phyloP scores from a whole-genome alignment of 768 basidiomycete genomes.

The Xerocomellus amylosporus region DNA sequence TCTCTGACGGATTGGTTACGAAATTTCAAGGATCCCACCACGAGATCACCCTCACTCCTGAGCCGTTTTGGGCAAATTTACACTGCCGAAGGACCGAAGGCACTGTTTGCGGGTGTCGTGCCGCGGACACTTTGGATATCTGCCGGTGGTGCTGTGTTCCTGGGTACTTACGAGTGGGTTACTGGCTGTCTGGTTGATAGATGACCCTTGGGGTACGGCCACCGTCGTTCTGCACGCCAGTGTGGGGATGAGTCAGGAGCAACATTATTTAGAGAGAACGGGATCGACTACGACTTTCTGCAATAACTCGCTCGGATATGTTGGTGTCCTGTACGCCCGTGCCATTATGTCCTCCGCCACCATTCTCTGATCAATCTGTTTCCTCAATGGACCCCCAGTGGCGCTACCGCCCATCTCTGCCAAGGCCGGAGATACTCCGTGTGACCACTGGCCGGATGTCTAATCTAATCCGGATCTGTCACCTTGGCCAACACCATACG shows the following conservation, averaged over 20 bases:
- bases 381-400: not conserved
- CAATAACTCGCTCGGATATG: not conserved
- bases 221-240: not conserved
- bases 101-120: slow-evolving; percentile 82
- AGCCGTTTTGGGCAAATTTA: slow-evolving; percentile 67
- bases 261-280: not conserved
- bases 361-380: not conserved
- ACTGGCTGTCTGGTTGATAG: slow-evolving; percentile 46
- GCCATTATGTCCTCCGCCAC: not conserved
- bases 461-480: no score
- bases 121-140: slow-evolving; percentile 97
- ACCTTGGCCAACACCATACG: no score
- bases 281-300: not conserved
- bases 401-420: no score
- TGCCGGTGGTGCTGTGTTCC: slow-evolving; percentile 92
- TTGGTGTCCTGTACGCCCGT: no score
- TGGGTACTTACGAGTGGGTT: slow-evolving; percentile 93
- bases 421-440: no score
- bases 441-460: no score
- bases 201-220: slow-evolving; percentile 3
- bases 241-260: not conserved
- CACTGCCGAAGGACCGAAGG: slow-evolving; percentile 61
- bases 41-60: slow-evolving; percentile 52
- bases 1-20: not conserved
- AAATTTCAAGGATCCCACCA: slow-evolving; percentile 45